phyloP scores from a whole-genome alignment of 805 yeast genomes.

The Yarrowia sp. region DNA sequence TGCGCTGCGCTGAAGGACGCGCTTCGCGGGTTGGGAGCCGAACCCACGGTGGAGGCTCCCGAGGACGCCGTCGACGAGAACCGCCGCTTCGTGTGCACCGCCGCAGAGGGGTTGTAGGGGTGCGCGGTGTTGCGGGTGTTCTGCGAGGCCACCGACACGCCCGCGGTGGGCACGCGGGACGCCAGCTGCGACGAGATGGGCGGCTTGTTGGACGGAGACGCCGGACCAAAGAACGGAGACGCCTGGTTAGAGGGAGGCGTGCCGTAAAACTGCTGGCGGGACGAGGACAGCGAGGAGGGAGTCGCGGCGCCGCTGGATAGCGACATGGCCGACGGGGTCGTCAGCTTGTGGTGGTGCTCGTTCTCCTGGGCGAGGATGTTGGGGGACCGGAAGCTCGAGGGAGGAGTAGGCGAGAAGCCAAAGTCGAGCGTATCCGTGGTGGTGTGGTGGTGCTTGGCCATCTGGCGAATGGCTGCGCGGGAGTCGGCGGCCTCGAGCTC shows the following conservation, averaged over 20 bases:
- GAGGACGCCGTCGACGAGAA: conserved; percentile 8
- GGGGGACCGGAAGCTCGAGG: conserved; percentile 19
- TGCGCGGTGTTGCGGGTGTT: conserved; percentile 9
- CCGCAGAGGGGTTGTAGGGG: conserved; percentile 11
- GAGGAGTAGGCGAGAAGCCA: conserved; percentile 24
- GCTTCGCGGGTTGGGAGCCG: conserved; percentile 20
- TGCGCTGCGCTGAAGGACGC: conserved; percentile 10
- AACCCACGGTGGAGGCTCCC: not conserved
- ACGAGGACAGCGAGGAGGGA: conserved; percentile 12
- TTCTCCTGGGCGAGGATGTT: conserved; percentile 18
- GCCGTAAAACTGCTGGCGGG: conserved; percentile 15
- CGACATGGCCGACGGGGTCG: conserved; percentile 15
- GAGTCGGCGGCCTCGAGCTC: conserved; percentile 23
- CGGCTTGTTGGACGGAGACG: conserved; percentile 7
- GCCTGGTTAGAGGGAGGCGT: conserved; percentile 26
- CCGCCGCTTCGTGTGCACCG: conserved; percentile 16
- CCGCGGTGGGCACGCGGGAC: conserved; percentile 14
- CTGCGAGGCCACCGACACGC: not conserved
- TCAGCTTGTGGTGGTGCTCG: conserved; percentile 11
- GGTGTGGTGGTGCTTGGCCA: conserved; percentile 24
- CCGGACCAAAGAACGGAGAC: conserved; percentile 22
- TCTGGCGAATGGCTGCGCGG: not conserved
- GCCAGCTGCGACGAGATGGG: conserved; percentile 1
- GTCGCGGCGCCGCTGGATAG: not conserved
- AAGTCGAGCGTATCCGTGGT: conserved; percentile 25